phyloP scores from a whole-genome alignment of 306 rosid genomes.

The Trifolium fragiferum region DNA sequence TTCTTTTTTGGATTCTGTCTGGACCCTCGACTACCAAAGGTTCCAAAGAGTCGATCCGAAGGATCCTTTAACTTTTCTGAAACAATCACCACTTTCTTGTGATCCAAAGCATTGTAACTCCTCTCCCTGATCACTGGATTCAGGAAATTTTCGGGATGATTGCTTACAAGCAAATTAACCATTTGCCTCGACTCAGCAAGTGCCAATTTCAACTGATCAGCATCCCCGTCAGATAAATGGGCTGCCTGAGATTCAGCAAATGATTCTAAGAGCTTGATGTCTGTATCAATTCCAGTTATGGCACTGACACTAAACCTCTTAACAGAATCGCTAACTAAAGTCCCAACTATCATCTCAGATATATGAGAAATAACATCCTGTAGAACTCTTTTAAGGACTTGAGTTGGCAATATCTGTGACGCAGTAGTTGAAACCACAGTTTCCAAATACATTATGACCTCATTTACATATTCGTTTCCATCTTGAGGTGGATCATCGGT shows the following conservation, averaged over 20 bases:
- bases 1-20: slow-evolving; percentile 96
- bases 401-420: slow-evolving; percentile 88
- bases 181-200: slow-evolving; percentile 84
- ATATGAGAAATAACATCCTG: slow-evolving; percentile 87
- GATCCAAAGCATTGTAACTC: slow-evolving; percentile 81
- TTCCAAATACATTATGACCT: slow-evolving; percentile 92
- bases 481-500: slow-evolving; percentile 73
- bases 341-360: slow-evolving; percentile 79
- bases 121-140: slow-evolving; percentile 96
- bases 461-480: slow-evolving; percentile 92
- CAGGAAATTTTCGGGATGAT: slow-evolving; percentile 89
- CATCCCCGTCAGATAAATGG: slow-evolving; percentile 75
- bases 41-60: slow-evolving; percentile 90
- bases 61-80: slow-evolving; percentile 91
- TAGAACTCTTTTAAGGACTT: slow-evolving; percentile 87
- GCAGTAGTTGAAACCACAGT: slow-evolving; percentile 94
- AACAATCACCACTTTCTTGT: slow-evolving; percentile 77
- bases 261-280: slow-evolving; percentile 78
- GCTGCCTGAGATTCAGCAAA: slow-evolving; percentile 88
- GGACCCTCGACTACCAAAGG: slow-evolving; percentile 82
- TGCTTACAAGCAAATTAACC: slow-evolving; percentile 80
- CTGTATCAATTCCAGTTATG: slow-evolving; percentile 80
- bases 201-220: slow-evolving; percentile 72
- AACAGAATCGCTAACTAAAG: slow-evolving; percentile 75
- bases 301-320: slow-evolving; percentile 82